phyloP scores from a whole-genome alignment of 106 monocot species.

The Allium cepa region DNA sequence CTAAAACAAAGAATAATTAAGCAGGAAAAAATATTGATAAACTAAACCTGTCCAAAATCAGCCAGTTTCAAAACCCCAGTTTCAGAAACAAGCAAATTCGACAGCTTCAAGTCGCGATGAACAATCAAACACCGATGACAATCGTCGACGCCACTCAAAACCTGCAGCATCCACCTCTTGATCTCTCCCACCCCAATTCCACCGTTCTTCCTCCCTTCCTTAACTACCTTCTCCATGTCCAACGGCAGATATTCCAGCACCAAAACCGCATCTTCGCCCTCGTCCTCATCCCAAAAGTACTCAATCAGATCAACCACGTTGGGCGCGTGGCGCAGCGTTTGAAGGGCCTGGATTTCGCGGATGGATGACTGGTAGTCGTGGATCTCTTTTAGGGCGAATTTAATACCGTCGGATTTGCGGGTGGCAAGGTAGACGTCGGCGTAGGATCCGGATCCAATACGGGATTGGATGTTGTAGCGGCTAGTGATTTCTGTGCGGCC shows the following conservation, averaged over 20 bases:
- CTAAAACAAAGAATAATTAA: neutral
- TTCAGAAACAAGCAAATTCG: slow-evolving; percentile 47
- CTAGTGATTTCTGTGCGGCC: slow-evolving; percentile 71
- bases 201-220: slow-evolving; percentile 24
- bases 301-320: slow-evolving; percentile 74
- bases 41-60: slow-evolving; percentile 51
- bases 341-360: slow-evolving; percentile 80
- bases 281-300: slow-evolving; percentile 75
- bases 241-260: slow-evolving; percentile 53
- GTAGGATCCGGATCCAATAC: slow-evolving; percentile 84
- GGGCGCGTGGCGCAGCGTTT: slow-evolving; percentile 32
- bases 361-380: slow-evolving; percentile 76
- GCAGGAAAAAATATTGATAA: neutral
- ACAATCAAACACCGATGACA: slow-evolving; percentile 39
- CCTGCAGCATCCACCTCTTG: slow-evolving; percentile 76
- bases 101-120: slow-evolving; percentile 72
- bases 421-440: slow-evolving; percentile 88
- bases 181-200: slow-evolving; percentile 31
- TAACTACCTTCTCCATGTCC: slow-evolving; percentile 56
- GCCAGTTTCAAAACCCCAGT: slow-evolving; percentile 51
- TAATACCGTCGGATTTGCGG: slow-evolving; percentile 54
- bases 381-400: slow-evolving; percentile 89
- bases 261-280: slow-evolving; percentile 72
- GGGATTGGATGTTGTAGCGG: slow-evolving; percentile 68
- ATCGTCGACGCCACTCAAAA: slow-evolving; percentile 35